A percentile compares a stretch with the other conserved stretches of the same genome.
Conservation (phyloP, 164 flowering plant genomes). For the Saururus chinensis region DNA sequence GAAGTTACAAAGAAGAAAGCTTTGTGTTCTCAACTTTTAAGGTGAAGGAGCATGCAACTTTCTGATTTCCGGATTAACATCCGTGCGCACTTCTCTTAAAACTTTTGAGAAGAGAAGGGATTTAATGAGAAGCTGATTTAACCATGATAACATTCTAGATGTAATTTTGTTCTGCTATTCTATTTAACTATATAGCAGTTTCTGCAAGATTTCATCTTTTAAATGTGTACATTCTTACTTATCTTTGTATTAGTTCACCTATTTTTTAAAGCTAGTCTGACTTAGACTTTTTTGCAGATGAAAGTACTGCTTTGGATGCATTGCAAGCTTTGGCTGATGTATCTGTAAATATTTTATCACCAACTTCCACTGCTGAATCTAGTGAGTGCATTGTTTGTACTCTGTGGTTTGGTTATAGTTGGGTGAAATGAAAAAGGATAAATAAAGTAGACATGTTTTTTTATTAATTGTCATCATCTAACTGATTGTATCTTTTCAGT, state of each 20-base stretch:
- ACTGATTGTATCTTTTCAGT: not conserved
- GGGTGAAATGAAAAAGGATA: too few relatives aligned
- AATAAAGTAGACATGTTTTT: not conserved
- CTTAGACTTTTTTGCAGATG: constrained; percentile 26
- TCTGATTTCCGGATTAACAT: not conserved
- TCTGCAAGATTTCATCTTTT: not conserved
- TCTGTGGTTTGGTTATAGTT: not conserved
- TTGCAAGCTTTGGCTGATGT: constrained; percentile 59
- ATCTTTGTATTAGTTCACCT: not conserved
- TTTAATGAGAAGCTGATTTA: too few relatives aligned
- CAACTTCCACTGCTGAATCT: constrained; percentile 30
- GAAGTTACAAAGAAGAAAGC: constrained; percentile 28
- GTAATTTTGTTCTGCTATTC: not conserved
- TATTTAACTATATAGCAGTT: too few relatives aligned
- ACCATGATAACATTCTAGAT: not conserved
- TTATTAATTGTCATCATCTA: not conserved
- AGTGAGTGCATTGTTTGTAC: constrained; percentile 22
- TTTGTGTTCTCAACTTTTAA: constrained; percentile 23
- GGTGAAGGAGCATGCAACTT: constrained; percentile 31
- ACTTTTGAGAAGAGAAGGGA: not conserved
- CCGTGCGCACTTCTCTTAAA: not conserved
- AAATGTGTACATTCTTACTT: not conserved
- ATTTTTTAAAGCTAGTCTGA: not conserved
- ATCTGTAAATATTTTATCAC: constrained; percentile 36
- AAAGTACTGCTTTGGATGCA: constrained; percentile 48